Base-by-base conservation (phyloP, 1,284 basidiomycete genomes). In the Microbotryum saponariae region DNA sequence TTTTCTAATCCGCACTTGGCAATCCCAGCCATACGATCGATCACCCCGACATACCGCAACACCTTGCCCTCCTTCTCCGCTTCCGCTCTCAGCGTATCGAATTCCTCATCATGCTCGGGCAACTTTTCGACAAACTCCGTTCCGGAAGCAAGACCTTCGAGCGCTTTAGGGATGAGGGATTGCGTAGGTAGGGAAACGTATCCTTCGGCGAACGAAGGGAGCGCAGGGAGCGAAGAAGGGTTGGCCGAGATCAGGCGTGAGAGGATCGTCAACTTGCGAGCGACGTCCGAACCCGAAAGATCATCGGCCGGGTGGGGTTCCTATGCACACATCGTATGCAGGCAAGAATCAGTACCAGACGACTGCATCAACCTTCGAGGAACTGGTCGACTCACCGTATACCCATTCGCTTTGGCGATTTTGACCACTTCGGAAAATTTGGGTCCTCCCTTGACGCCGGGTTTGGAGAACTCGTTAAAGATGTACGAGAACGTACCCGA, bases 401-500 rank as follows among this genome's bases (percentile, higher is more conserved):
- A 98, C 0, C 94, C 96, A 71, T 89, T 89, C 71, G 90, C 87
- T 61, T 91, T 87, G 18, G 96, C 96, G 48, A 86, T 77, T 68
- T 83, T 83, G 67, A 98, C 93, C 54, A 98, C 86, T 21, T 89
- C 86, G 3, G 90, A 93, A 77, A 98, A 97, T 70, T 77, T 78
- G 57, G 73, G 70, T 37, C 67, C 68, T 51, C 79, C 81, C 27
- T 10, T 72, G 5, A 37, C 27, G 2, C 56, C 54, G 20, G 71
- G 70, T 49, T 73, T 73, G 6, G 88, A 91, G 76, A 92, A 99
- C 70, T 92, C 86, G 78, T 98, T 98, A 82, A 99, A 99, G 78
- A 99, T 97, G 79, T 98, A 99, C 74, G 88, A 91, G 79, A 99
- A 85, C 1, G 94, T 99, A 4, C 94, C 94, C 9, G 88, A 91